Conservation (phyloP, 1,284 basidiomycete species). For the Spongiforma sp. region DNA sequence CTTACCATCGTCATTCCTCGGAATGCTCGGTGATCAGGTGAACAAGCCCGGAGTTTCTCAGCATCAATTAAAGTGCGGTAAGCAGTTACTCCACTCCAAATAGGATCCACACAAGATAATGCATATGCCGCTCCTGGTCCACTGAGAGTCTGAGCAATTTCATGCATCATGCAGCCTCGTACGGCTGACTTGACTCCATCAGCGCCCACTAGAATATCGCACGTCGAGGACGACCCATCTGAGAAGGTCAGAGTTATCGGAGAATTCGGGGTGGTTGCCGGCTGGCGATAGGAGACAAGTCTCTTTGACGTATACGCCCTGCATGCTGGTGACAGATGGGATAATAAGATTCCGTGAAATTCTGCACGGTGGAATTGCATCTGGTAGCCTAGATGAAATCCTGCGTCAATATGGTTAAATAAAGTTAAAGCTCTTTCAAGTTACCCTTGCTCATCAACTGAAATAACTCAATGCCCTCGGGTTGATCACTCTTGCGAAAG, state of each 20-base stretch:
- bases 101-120: conserved; percentile 38
- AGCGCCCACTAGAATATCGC: conserved; percentile 55
- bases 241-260: conserved; percentile 46
- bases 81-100: conserved; percentile 48
- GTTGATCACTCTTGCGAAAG: conserved; percentile 57
- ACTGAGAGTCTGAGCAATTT: conserved; percentile 26
- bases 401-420: not conserved
- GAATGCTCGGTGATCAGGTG: conserved; percentile 43
- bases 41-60: conserved; percentile 38
- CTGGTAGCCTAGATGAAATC: conserved; percentile 40
- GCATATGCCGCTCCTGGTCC: conserved; percentile 17
- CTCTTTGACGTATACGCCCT: conserved; percentile 44
- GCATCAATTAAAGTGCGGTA: conserved; percentile 47
- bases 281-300: conserved; percentile 43
- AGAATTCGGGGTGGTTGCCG: conserved; percentile 20
- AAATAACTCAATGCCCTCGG: conserved; percentile 51
- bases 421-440: conserved; percentile 2
- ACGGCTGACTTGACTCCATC: conserved; percentile 59
- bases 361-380: conserved; percentile 50
- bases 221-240: conserved; percentile 47
- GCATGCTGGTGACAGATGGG: conserved; percentile 38
- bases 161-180: conserved; percentile 45
- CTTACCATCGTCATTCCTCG: conserved; percentile 21
- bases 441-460: conserved; percentile 52
- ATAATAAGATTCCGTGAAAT: conserved; percentile 46